These are phyloP conservation scores for Vaccinium myrtillus DNA, from an alignment of 148 eudicot genomes.

Conservation along the genomic window DNA sequence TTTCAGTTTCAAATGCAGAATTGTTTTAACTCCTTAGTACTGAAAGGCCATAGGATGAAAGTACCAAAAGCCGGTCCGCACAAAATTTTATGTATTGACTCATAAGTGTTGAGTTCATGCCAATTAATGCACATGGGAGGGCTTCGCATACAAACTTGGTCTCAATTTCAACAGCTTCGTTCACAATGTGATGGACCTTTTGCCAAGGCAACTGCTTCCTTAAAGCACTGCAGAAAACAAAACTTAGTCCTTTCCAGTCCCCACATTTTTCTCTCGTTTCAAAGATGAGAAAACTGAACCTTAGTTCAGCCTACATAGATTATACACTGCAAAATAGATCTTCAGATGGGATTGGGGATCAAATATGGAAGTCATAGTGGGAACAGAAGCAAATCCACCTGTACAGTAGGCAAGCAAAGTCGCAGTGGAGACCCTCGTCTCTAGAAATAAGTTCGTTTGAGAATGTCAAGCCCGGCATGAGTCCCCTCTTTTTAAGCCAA, in stretches of 20 bases:
- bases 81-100: slow-evolving; percentile 82
- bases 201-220: slow-evolving; percentile 34
- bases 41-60: neutral
- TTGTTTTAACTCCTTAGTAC: neutral
- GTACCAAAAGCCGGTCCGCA: slow-evolving; percentile 77
- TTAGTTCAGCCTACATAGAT: neutral
- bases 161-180: slow-evolving; percentile 85
- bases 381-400: slow-evolving; percentile 31
- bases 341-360: neutral
- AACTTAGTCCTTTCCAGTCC: neutral
- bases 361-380: neutral
- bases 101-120: slow-evolving; percentile 77
- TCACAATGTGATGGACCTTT: slow-evolving; percentile 53
- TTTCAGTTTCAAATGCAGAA: neutral
- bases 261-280: neutral
- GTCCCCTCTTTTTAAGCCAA: slow-evolving; percentile 85
- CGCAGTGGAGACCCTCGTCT: slow-evolving; percentile 88
- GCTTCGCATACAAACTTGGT: slow-evolving; percentile 76
- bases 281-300: neutral
- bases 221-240: slow-evolving; percentile 41
- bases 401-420: slow-evolving; percentile 79
- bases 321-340: neutral
- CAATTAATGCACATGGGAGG: slow-evolving; percentile 78
- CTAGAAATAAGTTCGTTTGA: slow-evolving; percentile 89
- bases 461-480: slow-evolving; percentile 89